Conservation (phyloP, 2,329 filamentous ascomycete species). For the Torrubiella hemipterigena region DNA sequence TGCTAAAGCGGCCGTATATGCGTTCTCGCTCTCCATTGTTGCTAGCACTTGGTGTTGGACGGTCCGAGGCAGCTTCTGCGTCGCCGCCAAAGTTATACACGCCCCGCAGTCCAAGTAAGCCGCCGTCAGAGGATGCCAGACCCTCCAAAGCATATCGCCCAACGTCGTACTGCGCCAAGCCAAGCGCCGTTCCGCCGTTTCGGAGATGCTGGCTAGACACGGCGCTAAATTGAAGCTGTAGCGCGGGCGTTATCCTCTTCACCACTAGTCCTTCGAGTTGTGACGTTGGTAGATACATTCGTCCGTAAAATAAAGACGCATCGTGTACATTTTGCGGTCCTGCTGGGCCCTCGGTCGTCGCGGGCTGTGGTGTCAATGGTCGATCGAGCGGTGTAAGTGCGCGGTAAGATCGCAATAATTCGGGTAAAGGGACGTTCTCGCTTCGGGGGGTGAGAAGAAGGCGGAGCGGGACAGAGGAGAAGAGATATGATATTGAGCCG, state of each 20-base stretch:
- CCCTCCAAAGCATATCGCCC: conserved; percentile 85
- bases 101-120: conserved; percentile 73
- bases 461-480: conserved; percentile 70
- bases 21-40: conserved; percentile 36
- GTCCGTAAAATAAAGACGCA: conserved; percentile 59
- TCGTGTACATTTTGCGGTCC: conserved; percentile 14
- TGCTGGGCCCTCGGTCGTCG: neutral
- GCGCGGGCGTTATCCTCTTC: conserved; percentile 61
- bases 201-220: conserved; percentile 61
- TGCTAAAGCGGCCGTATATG: conserved; percentile 73
- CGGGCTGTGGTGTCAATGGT: conserved; percentile 9
- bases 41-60: conserved; percentile 7
- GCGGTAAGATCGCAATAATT: conserved; percentile 72
- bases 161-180: conserved; percentile 66
- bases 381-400: conserved; percentile 53
- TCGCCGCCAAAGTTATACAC: conserved; percentile 91
- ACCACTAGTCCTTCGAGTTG: conserved; percentile 80
- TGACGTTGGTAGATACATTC: conserved; percentile 72
- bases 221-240: conserved; percentile 69
- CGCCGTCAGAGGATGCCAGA: conserved; percentile 84
- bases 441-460: conserved; percentile 56
- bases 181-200: conserved; percentile 66
- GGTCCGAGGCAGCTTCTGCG: conserved; percentile 23
- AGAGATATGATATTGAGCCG: conserved; percentile 94
- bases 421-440: conserved; percentile 61